Percentiles rank a stretch among this genome's conserved stretches.
These are phyloP conservation scores for Verbascum thapsus DNA, from an alignment of 257 asterid species.

Conservation along the genomic window DNA sequence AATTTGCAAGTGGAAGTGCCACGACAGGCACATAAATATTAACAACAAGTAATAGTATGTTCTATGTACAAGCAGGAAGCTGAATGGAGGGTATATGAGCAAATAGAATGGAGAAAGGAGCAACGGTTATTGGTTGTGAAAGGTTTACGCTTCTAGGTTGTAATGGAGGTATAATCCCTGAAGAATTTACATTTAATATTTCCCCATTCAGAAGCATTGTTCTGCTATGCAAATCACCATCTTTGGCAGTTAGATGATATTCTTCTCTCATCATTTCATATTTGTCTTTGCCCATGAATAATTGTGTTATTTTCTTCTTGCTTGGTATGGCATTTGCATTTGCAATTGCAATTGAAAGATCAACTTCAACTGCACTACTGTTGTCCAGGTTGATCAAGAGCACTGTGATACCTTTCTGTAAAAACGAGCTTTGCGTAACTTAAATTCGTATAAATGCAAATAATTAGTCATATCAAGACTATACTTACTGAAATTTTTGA, in stretches of 20 bases:
- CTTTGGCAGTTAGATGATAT: slow-evolving; percentile 71
- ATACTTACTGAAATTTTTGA: slow-evolving; percentile 66
- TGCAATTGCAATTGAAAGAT: slow-evolving; percentile 43
- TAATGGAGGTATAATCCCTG: slow-evolving; percentile 63
- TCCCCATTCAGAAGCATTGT: slow-evolving; percentile 73
- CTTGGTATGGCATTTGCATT: no score
- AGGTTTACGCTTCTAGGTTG: slow-evolving; percentile 47
- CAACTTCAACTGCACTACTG: slow-evolving; percentile 47
- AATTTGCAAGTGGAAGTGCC: no score
- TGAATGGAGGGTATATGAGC: slow-evolving; percentile 53
- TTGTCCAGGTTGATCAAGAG: slow-evolving; percentile 77
- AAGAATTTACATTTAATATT: slow-evolving; percentile 43
- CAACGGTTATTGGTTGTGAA: slow-evolving; percentile 50
- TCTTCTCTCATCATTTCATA: slow-evolving; percentile 52
- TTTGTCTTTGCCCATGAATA: slow-evolving; percentile 13
- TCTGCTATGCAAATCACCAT: slow-evolving; percentile 78
- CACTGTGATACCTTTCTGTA: slow-evolving; percentile 68
- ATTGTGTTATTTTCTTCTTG: slow-evolving; percentile 30
- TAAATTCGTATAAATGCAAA: neutral
- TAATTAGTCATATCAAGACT: neutral
- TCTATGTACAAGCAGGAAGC: slow-evolving; percentile 62
- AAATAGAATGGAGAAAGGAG: slow-evolving; percentile 77
- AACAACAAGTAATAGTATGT: neutral
- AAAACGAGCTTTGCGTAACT: neutral
- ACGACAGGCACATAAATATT: no score